Evolutionary conservation across 371 early-diverging fungal species (phyloP).

Genomic region (Gilbertella persicaria): DNA sequence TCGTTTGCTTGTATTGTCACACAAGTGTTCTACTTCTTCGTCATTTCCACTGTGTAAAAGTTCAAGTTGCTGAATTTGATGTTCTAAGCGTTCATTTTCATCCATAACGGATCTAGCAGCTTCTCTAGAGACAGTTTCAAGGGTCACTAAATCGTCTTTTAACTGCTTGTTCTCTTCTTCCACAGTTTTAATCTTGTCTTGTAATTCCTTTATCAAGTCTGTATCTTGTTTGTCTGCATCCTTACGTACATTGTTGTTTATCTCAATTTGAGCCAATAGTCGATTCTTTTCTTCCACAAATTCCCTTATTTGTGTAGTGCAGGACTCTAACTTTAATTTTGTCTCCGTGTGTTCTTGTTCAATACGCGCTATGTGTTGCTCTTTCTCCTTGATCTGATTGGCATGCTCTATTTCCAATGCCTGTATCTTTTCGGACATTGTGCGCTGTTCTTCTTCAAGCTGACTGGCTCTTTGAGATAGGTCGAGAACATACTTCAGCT

Average conservation of each 20-base stretch:
- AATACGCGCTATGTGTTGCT: neutral
- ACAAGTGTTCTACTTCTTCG: conserved; percentile 5
- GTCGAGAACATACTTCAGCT: neutral
- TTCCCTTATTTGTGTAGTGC: neutral
- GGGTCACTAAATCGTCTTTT: conserved; percentile 5
- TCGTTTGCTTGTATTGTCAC: conserved; percentile 1
- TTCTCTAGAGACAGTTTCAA: conserved; percentile 8
- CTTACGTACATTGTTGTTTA: too few species aligned
- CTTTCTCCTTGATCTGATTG: neutral
- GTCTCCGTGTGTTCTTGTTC: neutral
- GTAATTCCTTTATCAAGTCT: neutral
- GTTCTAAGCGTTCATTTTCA: conserved; percentile 14
- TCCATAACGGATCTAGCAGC: conserved; percentile 10
- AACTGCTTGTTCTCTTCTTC: conserved; percentile 6
- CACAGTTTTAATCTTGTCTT: neutral
- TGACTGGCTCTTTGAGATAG: neutral
- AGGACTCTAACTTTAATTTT: neutral
- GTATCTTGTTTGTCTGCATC: conserved; percentile 1
- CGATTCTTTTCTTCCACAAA: conserved; percentile 3
- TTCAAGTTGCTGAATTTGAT: conserved; percentile 1
- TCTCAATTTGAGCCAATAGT: conserved; percentile 1
- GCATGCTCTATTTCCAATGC: neutral
- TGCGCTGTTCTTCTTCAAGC: neutral
- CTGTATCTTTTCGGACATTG: too few species aligned
- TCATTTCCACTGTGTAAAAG: neutral